Conservation (phyloP, 345 rosid genomes). For the Brassica nigra region DNA sequence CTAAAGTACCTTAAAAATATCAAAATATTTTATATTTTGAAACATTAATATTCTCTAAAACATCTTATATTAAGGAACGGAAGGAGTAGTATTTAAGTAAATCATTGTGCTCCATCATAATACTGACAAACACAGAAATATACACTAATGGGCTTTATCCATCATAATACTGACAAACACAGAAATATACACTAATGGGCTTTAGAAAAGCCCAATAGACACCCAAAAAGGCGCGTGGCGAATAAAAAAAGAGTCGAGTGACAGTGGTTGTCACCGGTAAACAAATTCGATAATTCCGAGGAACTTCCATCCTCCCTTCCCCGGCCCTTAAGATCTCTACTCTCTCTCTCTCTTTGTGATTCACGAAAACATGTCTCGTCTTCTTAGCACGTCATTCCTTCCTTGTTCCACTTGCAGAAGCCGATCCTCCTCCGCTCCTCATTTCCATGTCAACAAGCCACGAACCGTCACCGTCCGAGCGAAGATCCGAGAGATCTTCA, state of each 20-base stretch:
- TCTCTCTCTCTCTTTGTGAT: slow-evolving; percentile 6
- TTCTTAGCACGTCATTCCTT: slow-evolving; percentile 63
- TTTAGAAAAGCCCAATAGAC: neutral
- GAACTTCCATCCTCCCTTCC: neutral
- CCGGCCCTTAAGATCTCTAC: neutral
- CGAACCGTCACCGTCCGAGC: slow-evolving; percentile 47
- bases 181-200: neutral
- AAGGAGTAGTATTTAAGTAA: too few relatives aligned
- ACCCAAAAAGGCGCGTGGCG: neutral
- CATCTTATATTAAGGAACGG: too few relatives aligned
- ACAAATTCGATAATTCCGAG: slow-evolving; percentile 69
- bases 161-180: too few relatives aligned
- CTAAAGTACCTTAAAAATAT: too few relatives aligned
- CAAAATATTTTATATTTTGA: too few relatives aligned
- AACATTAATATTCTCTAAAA: too few relatives aligned
- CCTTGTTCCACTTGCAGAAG: slow-evolving; percentile 42
- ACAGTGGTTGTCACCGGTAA: slow-evolving; percentile 38
- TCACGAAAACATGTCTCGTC: slow-evolving; percentile 56
- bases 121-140: too few relatives aligned
- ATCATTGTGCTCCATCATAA: too few relatives aligned
- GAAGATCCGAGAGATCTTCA: slow-evolving; percentile 94
- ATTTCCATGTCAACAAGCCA: slow-evolving; percentile 23
- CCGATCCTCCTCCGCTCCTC: slow-evolving; percentile 33
- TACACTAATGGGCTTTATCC: too few relatives aligned
- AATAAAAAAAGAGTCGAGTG: neutral